Conservation (phyloP, 2,329 filamentous ascomycete species). For the Cytospora chrysosperma region DNA sequence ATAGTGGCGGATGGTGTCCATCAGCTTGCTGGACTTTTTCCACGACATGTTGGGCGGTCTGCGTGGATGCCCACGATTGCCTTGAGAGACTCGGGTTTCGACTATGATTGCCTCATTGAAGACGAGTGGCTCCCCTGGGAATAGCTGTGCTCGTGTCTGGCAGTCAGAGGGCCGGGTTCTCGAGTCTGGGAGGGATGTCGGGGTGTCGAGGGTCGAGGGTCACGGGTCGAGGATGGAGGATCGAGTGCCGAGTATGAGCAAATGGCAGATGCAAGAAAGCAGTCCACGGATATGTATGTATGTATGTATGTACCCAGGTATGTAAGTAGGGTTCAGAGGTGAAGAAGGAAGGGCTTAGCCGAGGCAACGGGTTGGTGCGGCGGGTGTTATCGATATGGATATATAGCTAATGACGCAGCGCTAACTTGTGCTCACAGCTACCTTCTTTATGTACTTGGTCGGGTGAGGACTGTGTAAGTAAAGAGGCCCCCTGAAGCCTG, state of each 20-base stretch:
- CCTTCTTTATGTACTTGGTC: too few relatives aligned
- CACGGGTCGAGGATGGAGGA: too few relatives aligned
- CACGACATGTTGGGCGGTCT: slow-evolving; percentile 73
- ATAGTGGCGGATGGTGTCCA: slow-evolving; percentile 97
- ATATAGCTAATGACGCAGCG: slow-evolving; percentile 18
- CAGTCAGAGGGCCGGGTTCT: not conserved
- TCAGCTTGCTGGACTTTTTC: slow-evolving; percentile 86
- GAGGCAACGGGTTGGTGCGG: slow-evolving; percentile 16
- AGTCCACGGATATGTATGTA: too few relatives aligned
- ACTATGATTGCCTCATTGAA: slow-evolving; percentile 24
- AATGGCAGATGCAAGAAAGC: too few relatives aligned
- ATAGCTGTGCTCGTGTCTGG: not conserved
- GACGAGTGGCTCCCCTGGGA: not conserved
- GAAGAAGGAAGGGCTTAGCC: slow-evolving; percentile 21
- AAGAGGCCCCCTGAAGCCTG: not conserved
- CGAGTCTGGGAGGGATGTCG: not conserved
- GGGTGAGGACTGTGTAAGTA: too few relatives aligned
- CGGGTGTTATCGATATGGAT: slow-evolving; percentile 23
- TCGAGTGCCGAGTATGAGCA: slow-evolving; percentile 6
- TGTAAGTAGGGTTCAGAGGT: not conserved
- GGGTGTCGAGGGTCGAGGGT: not conserved
- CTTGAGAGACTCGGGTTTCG: slow-evolving; percentile 9
- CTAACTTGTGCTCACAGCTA: slow-evolving; percentile 10
- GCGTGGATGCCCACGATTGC: slow-evolving; percentile 25
- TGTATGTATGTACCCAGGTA: too few relatives aligned